A percentile compares a stretch with the other conserved stretches of the same genome.
phyloP scores from a whole-genome alignment of 2,329 filamentous ascomycete species.

The Fonsecaea pugnacius region DNA sequence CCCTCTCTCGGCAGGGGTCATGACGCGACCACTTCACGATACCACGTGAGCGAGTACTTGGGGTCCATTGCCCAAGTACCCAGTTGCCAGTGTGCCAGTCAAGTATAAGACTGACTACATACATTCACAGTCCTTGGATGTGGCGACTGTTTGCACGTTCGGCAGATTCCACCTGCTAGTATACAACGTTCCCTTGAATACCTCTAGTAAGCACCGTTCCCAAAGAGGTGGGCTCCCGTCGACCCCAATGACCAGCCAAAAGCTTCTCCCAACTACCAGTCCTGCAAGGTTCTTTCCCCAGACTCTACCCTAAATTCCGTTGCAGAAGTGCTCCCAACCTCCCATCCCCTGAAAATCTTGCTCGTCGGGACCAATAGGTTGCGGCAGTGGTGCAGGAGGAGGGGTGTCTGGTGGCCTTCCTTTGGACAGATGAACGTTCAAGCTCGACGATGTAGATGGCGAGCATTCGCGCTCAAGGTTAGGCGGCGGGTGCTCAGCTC shows the following conservation, averaged over 20 bases:
- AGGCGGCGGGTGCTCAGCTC: background rate
- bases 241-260: background rate
- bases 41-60: background rate
- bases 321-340: background rate
- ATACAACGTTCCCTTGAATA: background rate
- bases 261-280: background rate
- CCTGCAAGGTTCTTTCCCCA: background rate
- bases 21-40: background rate
- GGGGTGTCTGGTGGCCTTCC: background rate
- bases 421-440: constrained; percentile 15
- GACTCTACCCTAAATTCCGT: background rate
- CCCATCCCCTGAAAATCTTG: constrained; percentile 21
- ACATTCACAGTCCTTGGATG: background rate
- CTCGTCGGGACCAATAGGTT: background rate
- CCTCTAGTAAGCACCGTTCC: background rate
- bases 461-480: background rate
- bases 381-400: constrained; percentile 15
- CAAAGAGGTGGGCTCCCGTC: background rate
- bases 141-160: background rate
- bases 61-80: background rate
- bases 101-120: too few species aligned
- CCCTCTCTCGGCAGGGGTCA: background rate
- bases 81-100: too few species aligned
- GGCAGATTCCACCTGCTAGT: background rate
- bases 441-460: constrained; percentile 11